Evolutionary conservation across 495 filamentous ascomycete species (phyloP).

Genomic region (Talaromyces trachyspermus): DNA sequence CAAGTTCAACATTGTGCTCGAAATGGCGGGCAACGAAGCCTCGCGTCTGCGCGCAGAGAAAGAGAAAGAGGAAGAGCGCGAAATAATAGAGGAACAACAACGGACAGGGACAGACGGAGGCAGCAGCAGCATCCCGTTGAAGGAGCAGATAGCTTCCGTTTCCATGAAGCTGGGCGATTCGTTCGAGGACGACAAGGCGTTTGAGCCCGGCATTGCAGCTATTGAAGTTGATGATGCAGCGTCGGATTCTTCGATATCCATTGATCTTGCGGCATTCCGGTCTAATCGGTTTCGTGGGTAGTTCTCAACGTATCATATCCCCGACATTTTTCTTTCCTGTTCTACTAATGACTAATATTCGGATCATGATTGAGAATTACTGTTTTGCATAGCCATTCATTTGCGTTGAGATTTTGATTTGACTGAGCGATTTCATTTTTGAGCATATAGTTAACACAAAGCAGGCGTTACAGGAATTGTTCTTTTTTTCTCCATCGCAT

Average conservation of each 20-base stretch:
- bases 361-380: no score
- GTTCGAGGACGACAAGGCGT: conserved; percentile 8
- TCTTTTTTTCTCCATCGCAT: no score
- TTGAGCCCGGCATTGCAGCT: conserved; percentile 9
- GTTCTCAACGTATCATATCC: no score
- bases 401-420: no score
- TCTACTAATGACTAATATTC: no score
- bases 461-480: no score
- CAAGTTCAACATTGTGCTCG: conserved; percentile 36
- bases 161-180: conserved; percentile 13
- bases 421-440: no score
- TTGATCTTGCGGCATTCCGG: conserved; percentile 38
- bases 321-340: no score
- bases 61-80: conserved; percentile 17
- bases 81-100: conserved; percentile 17
- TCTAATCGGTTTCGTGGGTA: conserved; percentile 21
- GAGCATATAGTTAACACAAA: no score
- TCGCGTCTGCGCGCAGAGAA: conserved; percentile 31
- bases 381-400: no score
- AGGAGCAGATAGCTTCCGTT: no score
- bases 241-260: conserved; percentile 27
- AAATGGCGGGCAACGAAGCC: conserved; percentile 35
- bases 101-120: conserved; percentile 10
- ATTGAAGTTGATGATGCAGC: conserved; percentile 40
- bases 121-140: conserved; percentile 9